Base-by-base conservation (phyloP, 495 filamentous ascomycete genomes). In the Letharia columbiana region DNA sequence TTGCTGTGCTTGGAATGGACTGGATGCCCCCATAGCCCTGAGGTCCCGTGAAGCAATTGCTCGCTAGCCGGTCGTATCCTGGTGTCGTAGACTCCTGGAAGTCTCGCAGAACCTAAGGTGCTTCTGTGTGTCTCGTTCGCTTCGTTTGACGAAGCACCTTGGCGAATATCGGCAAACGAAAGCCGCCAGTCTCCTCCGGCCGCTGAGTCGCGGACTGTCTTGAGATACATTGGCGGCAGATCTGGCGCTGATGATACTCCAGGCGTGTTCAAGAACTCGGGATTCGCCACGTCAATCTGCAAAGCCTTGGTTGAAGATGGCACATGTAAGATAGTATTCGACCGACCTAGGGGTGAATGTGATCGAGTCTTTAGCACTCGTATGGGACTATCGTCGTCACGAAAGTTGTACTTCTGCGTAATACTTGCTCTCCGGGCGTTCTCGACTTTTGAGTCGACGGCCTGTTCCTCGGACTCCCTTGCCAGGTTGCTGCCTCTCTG, bases 381-480 rank as follows among this genome's bases (percentile, higher is more conserved):
- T 20, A 69, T 58, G 10, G 63, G 64, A 17, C 54, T 56, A 6
- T 68, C 62, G 62, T 67, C 67, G 18, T 64, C 62, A n/a, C 50
- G 56, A 41, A 68, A 68, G 18, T 56, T 52, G 59, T 66, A 68
- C 18, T 62, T 68, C 63, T 68, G 61, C 4, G 47, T 35, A 47
- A 20, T 50, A 35, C 28, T 66, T 37, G 37, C 31, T 47, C 59
- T 40, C 8, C 37, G 39, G n/a, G 20, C 13, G 12, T 13, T 37
- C 12, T 62, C 41, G 4, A 28, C 31, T 20, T 56, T 37, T 37
- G 40, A 33, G 7, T 66, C 60, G 31, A 37, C 39, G 42, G 31
- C 35, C 18, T 47, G 58, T 31, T 44, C 54, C 40, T 66, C 59
- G 33, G 40, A 50, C 13, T 61, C 68, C 35, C 54, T 66, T 35